phyloP scores from a whole-genome alignment of 1,284 basidiomycete species.

The Microstroma glucosiphilum region DNA sequence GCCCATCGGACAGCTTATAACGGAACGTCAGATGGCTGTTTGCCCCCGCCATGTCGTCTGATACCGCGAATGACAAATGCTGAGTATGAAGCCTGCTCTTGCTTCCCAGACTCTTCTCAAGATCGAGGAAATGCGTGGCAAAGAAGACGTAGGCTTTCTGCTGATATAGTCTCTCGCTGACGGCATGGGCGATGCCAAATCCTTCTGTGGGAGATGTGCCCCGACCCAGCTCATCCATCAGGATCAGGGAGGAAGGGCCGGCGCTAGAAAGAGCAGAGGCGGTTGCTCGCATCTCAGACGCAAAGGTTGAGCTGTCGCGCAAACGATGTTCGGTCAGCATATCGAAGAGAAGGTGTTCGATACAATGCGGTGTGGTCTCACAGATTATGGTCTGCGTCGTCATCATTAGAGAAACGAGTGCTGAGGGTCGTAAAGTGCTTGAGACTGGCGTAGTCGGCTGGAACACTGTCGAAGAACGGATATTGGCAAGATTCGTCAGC shows the following conservation, averaged over 20 bases:
- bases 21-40: background rate
- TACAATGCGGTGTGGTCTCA: no score
- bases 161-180: constrained; percentile 74
- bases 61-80: background rate
- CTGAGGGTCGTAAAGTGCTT: constrained; percentile 65
- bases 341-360: no score
- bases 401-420: constrained; percentile 83
- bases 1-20: background rate
- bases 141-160: constrained; percentile 75
- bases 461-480: constrained; percentile 55
- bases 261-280: constrained; percentile 60
- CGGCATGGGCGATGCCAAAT: constrained; percentile 80
- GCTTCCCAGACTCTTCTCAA: constrained; percentile 19
- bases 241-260: constrained; percentile 59
- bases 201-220: constrained; percentile 83
- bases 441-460: constrained; percentile 73
- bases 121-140: constrained; percentile 62
- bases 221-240: constrained; percentile 83
- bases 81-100: no score
- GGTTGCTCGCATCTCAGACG: constrained; percentile 31
- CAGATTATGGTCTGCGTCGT: constrained; percentile 56
- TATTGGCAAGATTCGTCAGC: no score
- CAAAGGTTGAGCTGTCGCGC: constrained; percentile 20
- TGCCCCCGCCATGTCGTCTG: background rate
- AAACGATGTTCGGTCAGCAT: no score